A percentile compares a stretch with the other conserved stretches of the same genome.
These are phyloP conservation scores for Solanum medicagineum DNA, from an alignment of 257 asterid species.

Conservation along the genomic window DNA sequence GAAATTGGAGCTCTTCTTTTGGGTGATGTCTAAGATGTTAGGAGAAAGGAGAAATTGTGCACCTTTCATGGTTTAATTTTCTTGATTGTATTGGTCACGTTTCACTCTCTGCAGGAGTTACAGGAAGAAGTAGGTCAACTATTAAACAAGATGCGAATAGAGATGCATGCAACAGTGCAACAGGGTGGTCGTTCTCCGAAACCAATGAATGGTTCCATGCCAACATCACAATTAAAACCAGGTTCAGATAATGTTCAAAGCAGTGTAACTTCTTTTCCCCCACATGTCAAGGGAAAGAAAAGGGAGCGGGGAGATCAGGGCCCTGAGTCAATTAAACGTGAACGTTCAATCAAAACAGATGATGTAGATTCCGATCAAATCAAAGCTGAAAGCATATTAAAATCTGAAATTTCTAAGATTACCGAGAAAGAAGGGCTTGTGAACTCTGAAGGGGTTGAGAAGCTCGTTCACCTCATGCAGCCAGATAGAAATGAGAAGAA, in stretches of 20 bases:
- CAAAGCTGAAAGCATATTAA: conserved; percentile 40
- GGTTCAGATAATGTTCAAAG: conserved; percentile 50
- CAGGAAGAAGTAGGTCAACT: conserved; percentile 74
- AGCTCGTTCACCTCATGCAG: conserved; percentile 71
- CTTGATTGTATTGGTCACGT: neutral
- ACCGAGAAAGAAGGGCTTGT: conserved; percentile 64
- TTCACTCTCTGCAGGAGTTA: conserved; percentile 41
- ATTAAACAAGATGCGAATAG: conserved; percentile 39
- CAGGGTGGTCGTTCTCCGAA: conserved; percentile 80
- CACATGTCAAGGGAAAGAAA: conserved; percentile 72
- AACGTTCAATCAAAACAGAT: conserved; percentile 43
- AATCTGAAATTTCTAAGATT: conserved; percentile 54
- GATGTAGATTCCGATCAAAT: conserved; percentile 31
- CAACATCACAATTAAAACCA: conserved; percentile 49
- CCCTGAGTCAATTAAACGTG: conserved; percentile 58
- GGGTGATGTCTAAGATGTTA: neutral
- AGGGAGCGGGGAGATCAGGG: conserved; percentile 77
- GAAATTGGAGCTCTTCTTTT: neutral
- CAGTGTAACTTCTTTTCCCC: conserved; percentile 39
- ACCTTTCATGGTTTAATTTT: neutral
- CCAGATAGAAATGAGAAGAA: conserved; percentile 44
- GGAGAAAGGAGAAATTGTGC: neutral
- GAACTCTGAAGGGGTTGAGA: conserved; percentile 73
- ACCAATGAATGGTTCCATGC: conserved; percentile 42
- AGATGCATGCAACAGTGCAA: conserved; percentile 63